Evolutionary conservation across 164 flowering plant species (phyloP).

Genomic region (Paratinospora sagittata): DNA sequence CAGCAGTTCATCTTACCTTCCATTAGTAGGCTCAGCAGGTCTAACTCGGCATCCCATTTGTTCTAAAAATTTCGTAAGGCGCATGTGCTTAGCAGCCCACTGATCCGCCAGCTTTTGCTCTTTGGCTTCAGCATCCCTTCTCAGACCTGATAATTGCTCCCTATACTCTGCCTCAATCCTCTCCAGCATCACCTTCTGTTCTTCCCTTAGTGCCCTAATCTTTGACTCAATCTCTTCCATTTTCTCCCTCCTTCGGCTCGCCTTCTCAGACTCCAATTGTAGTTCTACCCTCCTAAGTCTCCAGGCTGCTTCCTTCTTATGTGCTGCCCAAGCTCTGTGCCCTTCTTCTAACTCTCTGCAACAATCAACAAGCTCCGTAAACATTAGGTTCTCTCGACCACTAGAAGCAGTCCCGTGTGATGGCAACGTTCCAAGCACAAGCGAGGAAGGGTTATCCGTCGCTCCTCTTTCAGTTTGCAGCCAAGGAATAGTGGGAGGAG

Average conservation of each 20-base stretch:
- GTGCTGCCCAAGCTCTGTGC: conserved; percentile 68
- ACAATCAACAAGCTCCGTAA: conserved; percentile 61
- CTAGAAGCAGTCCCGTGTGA: conserved; percentile 29
- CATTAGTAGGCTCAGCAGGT: conserved; percentile 33
- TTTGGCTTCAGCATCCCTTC: conserved; percentile 81
- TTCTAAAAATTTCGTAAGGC: conserved; percentile 57
- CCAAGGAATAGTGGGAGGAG: conserved; percentile 53
- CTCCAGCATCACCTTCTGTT: conserved; percentile 49
- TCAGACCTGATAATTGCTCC: conserved; percentile 61
- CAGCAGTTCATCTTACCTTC: conserved; percentile 23
- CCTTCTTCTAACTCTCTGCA: conserved; percentile 86
- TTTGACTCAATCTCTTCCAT: conserved; percentile 78
- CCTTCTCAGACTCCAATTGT: conserved; percentile 90
- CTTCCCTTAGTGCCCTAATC: conserved; percentile 68
- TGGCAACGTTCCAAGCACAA: conserved; percentile 26
- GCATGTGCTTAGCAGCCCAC: conserved; percentile 63
- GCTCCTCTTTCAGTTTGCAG: conserved; percentile 41
- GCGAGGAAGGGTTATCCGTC: conserved; percentile 24
- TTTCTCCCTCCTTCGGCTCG: conserved; percentile 59
- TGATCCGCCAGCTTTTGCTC: conserved; percentile 79
- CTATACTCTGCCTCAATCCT: conserved; percentile 75
- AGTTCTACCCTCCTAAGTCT: conserved; percentile 74
- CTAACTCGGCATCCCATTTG: conserved; percentile 53
- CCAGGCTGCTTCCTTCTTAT: conserved; percentile 94
- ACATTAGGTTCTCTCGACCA: conserved; percentile 25